These are phyloP conservation scores for Ilyonectria destructans DNA, from an alignment of 2,329 filamentous ascomycete genomes.

Conservation along the genomic window DNA sequence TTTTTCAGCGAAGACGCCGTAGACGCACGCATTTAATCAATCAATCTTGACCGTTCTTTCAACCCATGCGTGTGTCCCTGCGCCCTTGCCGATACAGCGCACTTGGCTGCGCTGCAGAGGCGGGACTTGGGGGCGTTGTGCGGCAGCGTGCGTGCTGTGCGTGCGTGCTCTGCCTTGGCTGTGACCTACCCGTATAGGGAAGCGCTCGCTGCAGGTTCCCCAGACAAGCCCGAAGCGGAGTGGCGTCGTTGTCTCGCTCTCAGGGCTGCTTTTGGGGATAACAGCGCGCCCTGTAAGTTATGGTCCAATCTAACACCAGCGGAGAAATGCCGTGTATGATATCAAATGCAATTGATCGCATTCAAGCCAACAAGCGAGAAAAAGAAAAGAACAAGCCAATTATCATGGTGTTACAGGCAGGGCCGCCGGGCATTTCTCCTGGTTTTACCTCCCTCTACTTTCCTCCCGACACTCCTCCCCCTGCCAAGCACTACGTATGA, in stretches of 20 bases:
- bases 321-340: background rate
- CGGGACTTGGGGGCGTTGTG: background rate
- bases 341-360: background rate
- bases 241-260: conserved; percentile 47
- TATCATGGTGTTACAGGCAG: background rate
- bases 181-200: conserved; percentile 16
- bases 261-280: conserved; percentile 4
- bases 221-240: conserved; percentile 44
- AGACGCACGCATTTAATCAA: conserved; percentile 39
- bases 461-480: background rate
- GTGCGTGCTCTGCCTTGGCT: background rate
- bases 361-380: background rate
- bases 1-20: conserved; percentile 42
- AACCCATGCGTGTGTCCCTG: conserved; percentile 4
- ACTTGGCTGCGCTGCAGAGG: conserved; percentile 5
- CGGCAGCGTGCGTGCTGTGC: too few relatives aligned
- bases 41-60: conserved; percentile 17
- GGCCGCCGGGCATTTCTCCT: background rate
- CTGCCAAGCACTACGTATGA: background rate
- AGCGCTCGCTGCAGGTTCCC: conserved; percentile 30
- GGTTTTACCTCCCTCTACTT: background rate
- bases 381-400: background rate
- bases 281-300: conserved; percentile 1
- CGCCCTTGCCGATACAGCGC: background rate
- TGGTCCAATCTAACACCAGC: background rate